Evolutionary conservation across 176 grass and related monocot species (phyloP).

Genomic region (Zoysia japonica): DNA sequence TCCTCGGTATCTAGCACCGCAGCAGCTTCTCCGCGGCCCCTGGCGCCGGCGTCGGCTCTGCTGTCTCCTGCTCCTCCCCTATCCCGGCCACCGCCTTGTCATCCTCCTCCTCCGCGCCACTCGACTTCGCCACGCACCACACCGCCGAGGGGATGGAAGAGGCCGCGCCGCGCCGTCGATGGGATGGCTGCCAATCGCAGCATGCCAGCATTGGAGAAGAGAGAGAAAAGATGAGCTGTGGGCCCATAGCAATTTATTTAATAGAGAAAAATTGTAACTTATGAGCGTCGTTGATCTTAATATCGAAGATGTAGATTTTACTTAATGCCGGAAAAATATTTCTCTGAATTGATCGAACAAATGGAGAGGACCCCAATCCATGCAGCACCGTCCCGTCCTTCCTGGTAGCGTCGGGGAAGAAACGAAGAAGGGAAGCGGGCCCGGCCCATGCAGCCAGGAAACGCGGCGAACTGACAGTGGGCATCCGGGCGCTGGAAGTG

Average conservation of each 20-base stretch:
- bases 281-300: too few relatives aligned
- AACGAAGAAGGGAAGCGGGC: not conserved
- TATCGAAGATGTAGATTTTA: too few relatives aligned
- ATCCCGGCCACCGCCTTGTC: not conserved
- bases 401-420: not conserved
- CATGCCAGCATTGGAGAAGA: too few relatives aligned
- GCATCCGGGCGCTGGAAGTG: slow-evolving; percentile 4
- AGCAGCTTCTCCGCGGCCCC: slow-evolving; percentile 39
- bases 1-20: slow-evolving; percentile 83
- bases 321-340: too few relatives aligned
- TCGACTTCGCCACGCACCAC: slow-evolving; percentile 81
- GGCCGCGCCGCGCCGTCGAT: slow-evolving; percentile 10
- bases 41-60: not conserved
- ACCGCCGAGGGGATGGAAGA: slow-evolving; percentile 40
- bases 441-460: not conserved
- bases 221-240: too few relatives aligned
- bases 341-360: too few relatives aligned
- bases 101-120: not conserved
- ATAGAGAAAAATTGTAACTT: too few relatives aligned
- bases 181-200: too few relatives aligned
- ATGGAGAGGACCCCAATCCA: too few relatives aligned
- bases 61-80: slow-evolving; percentile 42
- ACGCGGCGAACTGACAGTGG: slow-evolving; percentile 32
- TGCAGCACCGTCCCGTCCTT: not conserved
- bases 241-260: too few relatives aligned